Base-by-base conservation (phyloP, 2,329 filamentous ascomycete genomes). In the Sporothrix luriei region DNA sequence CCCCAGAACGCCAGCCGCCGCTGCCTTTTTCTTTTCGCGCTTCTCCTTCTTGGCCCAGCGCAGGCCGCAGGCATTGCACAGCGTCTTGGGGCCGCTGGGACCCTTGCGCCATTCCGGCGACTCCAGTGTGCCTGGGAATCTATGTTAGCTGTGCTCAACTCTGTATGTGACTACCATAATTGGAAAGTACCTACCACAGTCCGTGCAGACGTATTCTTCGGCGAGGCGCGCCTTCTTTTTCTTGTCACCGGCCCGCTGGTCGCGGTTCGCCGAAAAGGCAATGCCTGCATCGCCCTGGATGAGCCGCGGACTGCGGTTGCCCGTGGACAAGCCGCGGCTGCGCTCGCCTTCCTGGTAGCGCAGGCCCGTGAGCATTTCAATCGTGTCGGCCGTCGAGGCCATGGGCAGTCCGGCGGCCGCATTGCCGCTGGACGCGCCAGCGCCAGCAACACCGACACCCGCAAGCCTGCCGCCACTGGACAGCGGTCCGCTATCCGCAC, bases 51-150 rank as follows among this genome's bases (percentile, higher is more conserved):
- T 88, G 19, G 88, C 88, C 88, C 88, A 91, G 67, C 88, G 83
- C 40, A 91, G 81, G 49, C 94, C 94, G 77, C 94, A 98, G 9
- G 94, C 94, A 81, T 98, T 98, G 80, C 94, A 98, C 14, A 98
- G 82, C 10, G 94, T 97, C 80, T 98, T 97, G 1, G 94, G 94
- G 2, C 94, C 94, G 72, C 88, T 92, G 0, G 94, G 94, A 0
- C 94, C 94, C 79, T 97, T 97, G 72, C 94, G 86, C 94, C 94
- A 98, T 82, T 98, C 94, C 0, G 94, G 94, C 19, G 92, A 97
- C 77, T 97, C 94, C 52, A 96, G 84, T 0, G 93, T 62, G 11
- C 57, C 57, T 62, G 38, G 6, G 3, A 33, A 33, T 7, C 33
- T 1, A 24, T 26, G 57, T 62, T 43, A 62, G 57, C 11, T 33